Percentiles rank a stretch among this genome's conserved stretches.
phyloP scores from a whole-genome alignment of 1,284 basidiomycete genomes.

The Cryptococcus wingfieldii region DNA sequence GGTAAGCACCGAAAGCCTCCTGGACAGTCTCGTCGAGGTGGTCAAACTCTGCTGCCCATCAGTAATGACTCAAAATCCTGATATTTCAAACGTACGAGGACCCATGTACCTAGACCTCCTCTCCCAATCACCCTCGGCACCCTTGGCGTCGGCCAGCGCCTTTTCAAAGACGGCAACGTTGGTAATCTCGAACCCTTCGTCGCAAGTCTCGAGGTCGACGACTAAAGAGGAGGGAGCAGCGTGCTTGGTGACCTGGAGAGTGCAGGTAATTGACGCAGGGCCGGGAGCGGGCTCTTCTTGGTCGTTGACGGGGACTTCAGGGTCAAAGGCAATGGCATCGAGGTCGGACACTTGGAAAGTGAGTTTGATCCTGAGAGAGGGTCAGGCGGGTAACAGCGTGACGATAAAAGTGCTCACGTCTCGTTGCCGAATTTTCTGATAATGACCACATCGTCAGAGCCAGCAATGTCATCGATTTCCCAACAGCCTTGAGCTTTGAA shows the following conservation, averaged over 20 bases:
- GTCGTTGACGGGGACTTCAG: constrained; percentile 3
- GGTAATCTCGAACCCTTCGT: constrained; percentile 79
- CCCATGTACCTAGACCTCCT: constrained; percentile 88
- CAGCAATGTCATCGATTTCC: constrained; percentile 71
- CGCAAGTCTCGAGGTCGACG: constrained; percentile 75
- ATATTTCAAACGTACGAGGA: constrained; percentile 57
- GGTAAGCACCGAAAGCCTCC: constrained; percentile 75
- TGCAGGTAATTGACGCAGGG: constrained; percentile 51
- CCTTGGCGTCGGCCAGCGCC: constrained; percentile 72
- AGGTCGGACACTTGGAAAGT: constrained; percentile 50
- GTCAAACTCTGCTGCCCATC: constrained; percentile 61
- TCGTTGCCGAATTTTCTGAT: constrained; percentile 86
- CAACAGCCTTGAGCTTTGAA: constrained; percentile 75
- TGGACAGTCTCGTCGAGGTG: constrained; percentile 83
- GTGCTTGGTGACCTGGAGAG: constrained; percentile 71
- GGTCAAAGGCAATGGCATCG: constrained; percentile 29
- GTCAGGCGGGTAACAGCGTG: background rate
- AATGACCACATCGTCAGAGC: constrained; percentile 78
- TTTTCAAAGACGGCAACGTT: constrained; percentile 78
- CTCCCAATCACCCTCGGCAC: constrained; percentile 88
- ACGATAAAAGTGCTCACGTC: constrained; percentile 57
- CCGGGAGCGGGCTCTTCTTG: constrained; percentile 3
- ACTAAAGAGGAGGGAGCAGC: constrained; percentile 62
- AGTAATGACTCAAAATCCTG: background rate
- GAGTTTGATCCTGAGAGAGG: constrained; percentile 36